Evolutionary conservation across 176 grass and related monocot genomes (phyloP), one percentile per base, ranked within the genome.

Genomic region (Calamus simplicifolius): DNA sequence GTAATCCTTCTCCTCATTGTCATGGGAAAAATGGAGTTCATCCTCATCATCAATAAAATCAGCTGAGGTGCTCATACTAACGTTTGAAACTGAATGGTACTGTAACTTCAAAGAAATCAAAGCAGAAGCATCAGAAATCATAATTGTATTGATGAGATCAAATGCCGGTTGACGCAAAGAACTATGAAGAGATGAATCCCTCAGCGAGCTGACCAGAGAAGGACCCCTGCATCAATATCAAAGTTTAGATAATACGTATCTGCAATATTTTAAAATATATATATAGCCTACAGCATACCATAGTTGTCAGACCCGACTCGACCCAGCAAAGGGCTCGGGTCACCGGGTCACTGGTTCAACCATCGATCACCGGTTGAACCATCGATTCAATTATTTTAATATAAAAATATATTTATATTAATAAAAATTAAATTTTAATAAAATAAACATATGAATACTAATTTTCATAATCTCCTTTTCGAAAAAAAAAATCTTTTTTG

Each of bases 101-200:
- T 97, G 88, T 54, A 72, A 29, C 61, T 85, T 82, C 61, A 73
- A 81, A 18, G 75, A 91, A 56, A 88, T 84, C 78, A 97, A 80
- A 51, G 92, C 92, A 82, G 87, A 97, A 80, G 81, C 80, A 88
- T 97, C 92, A 63, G 92, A 91, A 76, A 97, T 81, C 75, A 97
- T 73, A 51, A 91, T 76, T 66, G 80, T 80, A 69, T 88, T 88
- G 54, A 97, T 97, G 38, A 97, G 92, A 87, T 82, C 87, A 70
- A 97, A 85, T 54, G 92, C 87, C 62, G 92, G 92, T 63, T 97
- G 92, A 18, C 92, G 84, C 67, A 97, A 77, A 61, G 92, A 85
- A 82, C 17, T 66, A 75, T 97, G 87, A 57, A 97, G 75, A 27
- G 72, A 85, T 59, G 66, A 81, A 64, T 97, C 87, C 75, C 73